A percentile compares a stretch with the other conserved stretches of the same genome.
phyloP scores from a whole-genome alignment of 2,329 filamentous ascomycete species.

The Teratosphaeria gauchensis region DNA sequence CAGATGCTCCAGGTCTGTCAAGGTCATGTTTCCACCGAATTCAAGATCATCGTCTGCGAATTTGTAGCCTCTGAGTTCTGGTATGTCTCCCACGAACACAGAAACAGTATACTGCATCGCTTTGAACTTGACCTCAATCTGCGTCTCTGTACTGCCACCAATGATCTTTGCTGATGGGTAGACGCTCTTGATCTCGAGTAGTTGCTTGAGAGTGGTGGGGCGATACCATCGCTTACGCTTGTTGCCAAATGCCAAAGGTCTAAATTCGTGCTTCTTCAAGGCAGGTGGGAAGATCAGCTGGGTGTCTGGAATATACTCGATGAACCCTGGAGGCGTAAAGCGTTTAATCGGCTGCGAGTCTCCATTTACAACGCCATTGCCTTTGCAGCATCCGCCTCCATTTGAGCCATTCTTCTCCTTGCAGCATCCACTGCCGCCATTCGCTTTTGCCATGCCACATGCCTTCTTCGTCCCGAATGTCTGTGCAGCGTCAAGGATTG shows the following conservation, averaged over 20 bases:
- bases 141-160: conserved; percentile 90
- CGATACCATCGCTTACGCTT: conserved; percentile 92
- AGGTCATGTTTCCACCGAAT: conserved; percentile 81
- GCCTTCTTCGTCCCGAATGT: conserved; percentile 59
- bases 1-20: conserved; percentile 84
- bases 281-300: conserved; percentile 89
- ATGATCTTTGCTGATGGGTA: conserved; percentile 88
- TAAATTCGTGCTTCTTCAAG: conserved; percentile 72
- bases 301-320: conserved; percentile 86
- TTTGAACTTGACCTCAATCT: conserved; percentile 98
- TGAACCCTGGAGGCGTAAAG: conserved; percentile 83
- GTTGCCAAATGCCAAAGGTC: conserved; percentile 79
- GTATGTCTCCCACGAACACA: conserved; percentile 86
- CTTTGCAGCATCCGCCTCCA: conserved; percentile 66
- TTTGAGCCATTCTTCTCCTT: conserved; percentile 48
- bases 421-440: conserved; percentile 61
- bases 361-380: conserved; percentile 38
- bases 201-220: conserved; percentile 73
- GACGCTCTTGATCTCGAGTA: conserved; percentile 81
- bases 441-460: conserved; percentile 47
- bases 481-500: conserved; percentile 87
- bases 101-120: conserved; percentile 81
- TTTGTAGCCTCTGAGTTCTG: conserved; percentile 72
- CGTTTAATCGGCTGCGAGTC: conserved; percentile 42
- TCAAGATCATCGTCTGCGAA: conserved; percentile 77